Conservation (phyloP, 257 asterid genomes). For the Voacanga thouarsii region DNA sequence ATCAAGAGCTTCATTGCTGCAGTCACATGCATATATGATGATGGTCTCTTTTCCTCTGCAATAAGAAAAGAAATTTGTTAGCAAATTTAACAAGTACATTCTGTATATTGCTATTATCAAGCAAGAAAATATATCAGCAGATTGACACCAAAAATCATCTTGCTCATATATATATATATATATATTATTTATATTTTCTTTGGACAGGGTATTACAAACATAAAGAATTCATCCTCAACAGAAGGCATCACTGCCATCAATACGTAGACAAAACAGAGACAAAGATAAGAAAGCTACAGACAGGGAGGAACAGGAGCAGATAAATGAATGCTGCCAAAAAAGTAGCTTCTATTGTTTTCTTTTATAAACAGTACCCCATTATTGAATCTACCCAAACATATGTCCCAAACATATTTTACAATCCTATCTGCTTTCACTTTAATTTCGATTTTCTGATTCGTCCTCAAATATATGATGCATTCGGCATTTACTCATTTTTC, state of each 20-base stretch:
- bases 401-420: not conserved
- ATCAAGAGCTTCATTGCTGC: constrained; percentile 82
- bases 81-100: not conserved
- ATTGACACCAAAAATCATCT: not conserved
- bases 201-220: not conserved
- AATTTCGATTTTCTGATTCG: not conserved
- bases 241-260: not conserved
- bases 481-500: not conserved
- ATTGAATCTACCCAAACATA: not conserved
- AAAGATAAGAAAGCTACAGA: not conserved
- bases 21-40: constrained; percentile 74
- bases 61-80: not conserved
- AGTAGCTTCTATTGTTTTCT: not conserved
- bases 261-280: not conserved
- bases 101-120: not conserved
- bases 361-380: not conserved
- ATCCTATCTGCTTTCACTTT: not conserved
- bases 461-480: not conserved
- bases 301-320: not conserved
- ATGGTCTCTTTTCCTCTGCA: constrained; percentile 58
- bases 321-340: not conserved
- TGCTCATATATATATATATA: no score
- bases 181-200: not conserved
- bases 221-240: not conserved
- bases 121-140: not conserved